Base-by-base conservation (phyloP, 495 filamentous ascomycete genomes). In the Podospora pseudoanserina region DNA sequence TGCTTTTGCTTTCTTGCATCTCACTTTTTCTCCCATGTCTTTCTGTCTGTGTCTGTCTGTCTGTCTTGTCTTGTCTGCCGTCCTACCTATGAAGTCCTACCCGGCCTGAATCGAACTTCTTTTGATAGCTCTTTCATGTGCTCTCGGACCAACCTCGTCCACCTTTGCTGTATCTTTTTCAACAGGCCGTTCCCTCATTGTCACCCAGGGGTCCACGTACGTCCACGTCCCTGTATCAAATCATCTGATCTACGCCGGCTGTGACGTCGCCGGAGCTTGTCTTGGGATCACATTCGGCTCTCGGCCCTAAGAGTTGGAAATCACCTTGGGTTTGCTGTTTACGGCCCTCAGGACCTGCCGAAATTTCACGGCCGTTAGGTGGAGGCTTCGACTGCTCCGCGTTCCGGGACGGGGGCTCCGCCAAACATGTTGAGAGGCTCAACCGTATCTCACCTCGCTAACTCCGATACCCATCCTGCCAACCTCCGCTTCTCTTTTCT, bases 11-110 rank as follows among this genome's bases (percentile, higher is more conserved):
- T 49, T 49, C 39, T 13, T 49, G 27, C 23, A 26, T 61, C 56
- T 61, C 30, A 13, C 27, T 61, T 61, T 61, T 30, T 32, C 59
- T 61, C 56, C 26, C 20, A 20, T 59, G 56, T 23, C 56, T 58
- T 6, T 58, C 55, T 58, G 23, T 58, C 18, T 58, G n/a, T 58
- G 20, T 23, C 20, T 1, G 20, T 23, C 20, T 1, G 23, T 23
- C 23, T 23, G 23, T 23, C 23, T 23, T 20, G 56, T 59, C 56
- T 59, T 59, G 56, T 59, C 56, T 61, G 39, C 15, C 39, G 39
- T 49, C 39, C 39, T 61, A 30, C 30, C 30, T 61, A 13, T 30
- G 23, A 28, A 28, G 23, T 61, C 59, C 30, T 61, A 58, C 56
- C 56, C 56, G 18, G 20, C 23, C 19, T 58, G 19, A 58, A 20